Evolutionary conservation across 1,284 basidiomycete species (phyloP).

Genomic region (Puccinia horiana): DNA sequence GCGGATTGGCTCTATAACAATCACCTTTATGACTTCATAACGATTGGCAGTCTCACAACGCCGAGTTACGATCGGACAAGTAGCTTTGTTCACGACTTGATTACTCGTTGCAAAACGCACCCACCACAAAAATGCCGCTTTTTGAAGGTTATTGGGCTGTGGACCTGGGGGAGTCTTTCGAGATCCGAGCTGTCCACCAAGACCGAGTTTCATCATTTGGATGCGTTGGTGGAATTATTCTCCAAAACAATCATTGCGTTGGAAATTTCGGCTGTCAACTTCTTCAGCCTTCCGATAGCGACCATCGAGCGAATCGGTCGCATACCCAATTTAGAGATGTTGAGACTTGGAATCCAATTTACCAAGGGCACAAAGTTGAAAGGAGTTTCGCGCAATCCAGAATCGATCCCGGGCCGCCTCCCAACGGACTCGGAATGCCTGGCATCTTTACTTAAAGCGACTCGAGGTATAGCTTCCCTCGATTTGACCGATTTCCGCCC

Average conservation of each 20-base stretch:
- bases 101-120: too few relatives aligned
- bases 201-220: not conserved
- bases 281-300: not conserved
- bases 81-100: too few relatives aligned
- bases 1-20: not conserved
- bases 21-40: not conserved
- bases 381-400: not conserved
- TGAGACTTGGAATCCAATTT: not conserved
- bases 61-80: too few relatives aligned
- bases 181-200: not conserved
- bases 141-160: not conserved
- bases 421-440: not conserved
- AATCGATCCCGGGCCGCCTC: not conserved
- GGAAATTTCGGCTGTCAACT: not conserved
- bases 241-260: not conserved
- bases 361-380: not conserved
- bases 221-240: not conserved
- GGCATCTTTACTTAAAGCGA: not conserved
- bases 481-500: not conserved
- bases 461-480: not conserved
- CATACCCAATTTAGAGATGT: not conserved
- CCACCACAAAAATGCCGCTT: too few relatives aligned
- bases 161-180: not conserved
- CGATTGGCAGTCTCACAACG: not conserved
- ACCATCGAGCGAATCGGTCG: not conserved